These are phyloP conservation scores for Coemansia biformis DNA, from an alignment of 192 early-diverging fungal genomes.

Conservation along the genomic window DNA sequence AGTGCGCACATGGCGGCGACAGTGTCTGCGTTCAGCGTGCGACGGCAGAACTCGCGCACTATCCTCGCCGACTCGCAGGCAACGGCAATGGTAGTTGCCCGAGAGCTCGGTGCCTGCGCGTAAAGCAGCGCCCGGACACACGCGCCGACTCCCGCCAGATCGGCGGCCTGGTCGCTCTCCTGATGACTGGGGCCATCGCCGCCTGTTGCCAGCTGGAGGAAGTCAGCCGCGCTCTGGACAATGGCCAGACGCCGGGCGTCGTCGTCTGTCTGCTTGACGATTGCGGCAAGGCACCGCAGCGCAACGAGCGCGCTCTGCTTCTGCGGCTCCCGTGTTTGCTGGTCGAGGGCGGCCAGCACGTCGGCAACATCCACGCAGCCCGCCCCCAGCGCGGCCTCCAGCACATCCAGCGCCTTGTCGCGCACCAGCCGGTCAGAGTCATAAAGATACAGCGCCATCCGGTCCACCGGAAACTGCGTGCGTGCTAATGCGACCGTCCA, in stretches of 20 bases:
- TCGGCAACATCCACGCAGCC: not conserved
- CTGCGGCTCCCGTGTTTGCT: not conserved
- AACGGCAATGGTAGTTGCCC: slow-evolving; percentile 5
- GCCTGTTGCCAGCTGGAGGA: not conserved
- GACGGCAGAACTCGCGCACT: slow-evolving; percentile 23
- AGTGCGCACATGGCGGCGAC: slow-evolving; percentile 8
- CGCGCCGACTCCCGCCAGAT: not conserved
- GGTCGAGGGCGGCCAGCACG: not conserved
- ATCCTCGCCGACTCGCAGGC: slow-evolving; percentile 28
- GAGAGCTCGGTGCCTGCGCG: not conserved
- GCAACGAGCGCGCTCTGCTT: slow-evolving; percentile 3
- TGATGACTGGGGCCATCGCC: not conserved
- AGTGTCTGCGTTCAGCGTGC: slow-evolving; percentile 3
- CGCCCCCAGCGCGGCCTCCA: slow-evolving; percentile 14
- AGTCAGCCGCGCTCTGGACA: not conserved
- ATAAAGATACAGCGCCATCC: slow-evolving; percentile 20
- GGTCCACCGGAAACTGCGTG: slow-evolving; percentile 1
- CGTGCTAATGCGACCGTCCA: slow-evolving; percentile 2
- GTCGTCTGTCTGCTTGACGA: slow-evolving; percentile 10
- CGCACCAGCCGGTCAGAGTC: slow-evolving; percentile 29
- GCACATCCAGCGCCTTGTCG: slow-evolving; percentile 39
- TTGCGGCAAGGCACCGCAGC: slow-evolving; percentile 24
- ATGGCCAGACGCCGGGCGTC: slow-evolving; percentile 2
- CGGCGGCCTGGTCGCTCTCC: not conserved
- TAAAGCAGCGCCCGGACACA: not conserved